Percentiles rank a stretch among this genome's conserved stretches.
These are phyloP conservation scores for Eimeria acervulina DNA, from an alignment of 169 alveolate genomes.

Conservation along the genomic window DNA sequence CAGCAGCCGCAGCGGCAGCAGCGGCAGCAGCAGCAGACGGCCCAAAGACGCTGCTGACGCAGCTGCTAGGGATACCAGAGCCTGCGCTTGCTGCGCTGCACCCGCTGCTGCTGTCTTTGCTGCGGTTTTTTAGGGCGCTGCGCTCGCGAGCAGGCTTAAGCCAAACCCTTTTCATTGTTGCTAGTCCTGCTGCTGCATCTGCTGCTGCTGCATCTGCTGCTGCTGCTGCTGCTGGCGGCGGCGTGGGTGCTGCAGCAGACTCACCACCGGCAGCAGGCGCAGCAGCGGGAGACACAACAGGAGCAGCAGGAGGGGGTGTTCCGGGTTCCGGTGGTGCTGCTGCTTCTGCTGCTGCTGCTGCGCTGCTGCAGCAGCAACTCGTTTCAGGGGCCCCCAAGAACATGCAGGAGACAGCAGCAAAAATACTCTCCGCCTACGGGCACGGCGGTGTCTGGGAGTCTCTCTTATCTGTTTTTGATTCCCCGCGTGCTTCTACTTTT, in stretches of 20 bases:
- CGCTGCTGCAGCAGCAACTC: constrained; percentile 34
- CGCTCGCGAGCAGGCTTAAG: constrained; percentile 57
- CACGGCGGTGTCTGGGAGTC: constrained; percentile 94
- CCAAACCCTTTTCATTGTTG: constrained; percentile 58
- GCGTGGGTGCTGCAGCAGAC: neutral
- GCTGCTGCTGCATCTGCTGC: constrained; percentile 66
- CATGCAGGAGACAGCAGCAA: constrained; percentile 79
- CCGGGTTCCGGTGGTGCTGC: neutral
- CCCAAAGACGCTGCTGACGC: constrained; percentile 16
- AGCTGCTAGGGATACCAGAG: constrained; percentile 59
- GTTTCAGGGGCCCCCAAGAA: constrained; percentile 79
- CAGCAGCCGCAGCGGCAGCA: neutral
- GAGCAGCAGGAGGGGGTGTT: neutral
- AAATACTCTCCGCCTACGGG: constrained; percentile 84
- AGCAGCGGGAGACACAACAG: neutral
- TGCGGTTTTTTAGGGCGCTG: constrained; percentile 72
- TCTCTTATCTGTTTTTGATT: constrained; percentile 89
- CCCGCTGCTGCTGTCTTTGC: constrained; percentile 77
- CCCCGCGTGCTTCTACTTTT: constrained; percentile 86
- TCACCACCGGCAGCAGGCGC: neutral
- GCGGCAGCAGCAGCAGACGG: constrained; percentile 39
- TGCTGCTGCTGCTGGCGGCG: constrained; percentile 9
- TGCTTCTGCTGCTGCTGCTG: neutral
- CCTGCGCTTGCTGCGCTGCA: constrained; percentile 69
- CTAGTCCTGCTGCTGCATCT: constrained; percentile 51